Evolutionary conservation across 2,329 filamentous ascomycete genomes (phyloP), one percentile per base, ranked within the genome.

Genomic region (Amauroascus verrucosus): DNA sequence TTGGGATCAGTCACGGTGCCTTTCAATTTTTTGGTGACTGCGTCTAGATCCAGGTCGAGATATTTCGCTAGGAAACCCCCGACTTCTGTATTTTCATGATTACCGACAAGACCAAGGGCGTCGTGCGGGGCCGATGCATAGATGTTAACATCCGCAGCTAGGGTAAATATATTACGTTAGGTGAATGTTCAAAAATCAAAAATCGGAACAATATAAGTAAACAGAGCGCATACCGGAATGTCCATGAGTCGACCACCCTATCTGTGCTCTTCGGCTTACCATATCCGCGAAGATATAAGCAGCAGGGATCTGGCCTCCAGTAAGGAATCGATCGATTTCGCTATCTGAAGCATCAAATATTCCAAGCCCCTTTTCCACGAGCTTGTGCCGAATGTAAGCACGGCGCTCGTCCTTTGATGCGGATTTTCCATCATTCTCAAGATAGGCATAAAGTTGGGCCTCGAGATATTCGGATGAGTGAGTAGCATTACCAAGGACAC

Each of bases 211-310:
- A 28, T 6, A n/a, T 13, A 22, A 38, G 9, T 51, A 22, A 20
- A 2, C 6, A 20, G n/a, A 48, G 5, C 9, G 56, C 62, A 58
- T 66, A 73, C 71, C 70, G 18, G 84, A 86, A 72, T 98, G 93
- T 26, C 93, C 93, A 67, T 96, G 91, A 0, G 90, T 95, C 58
- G 81, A 84, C 93, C 93, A 98, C 13, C 93, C 94, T 41, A 95
- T 81, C 64, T 95, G 88, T 1, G 90, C 87, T 56, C 93, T 82
- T 3, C 86, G 79, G 61, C 87, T 95, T 61, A 97, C 81, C 74
- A 98, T 91, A 63, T 88, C 83, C 0, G 89, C 83, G 65, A 97
- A 86, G 24, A 76, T 69, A 64, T 81, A 82, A 1, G 79, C 72
- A 2, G 76, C 69, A 30, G 76, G 71, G 9, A 83, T 77, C 1